phyloP scores from a whole-genome alignment of 2,329 filamentous ascomycete genomes.

The Diplodia corticola region DNA sequence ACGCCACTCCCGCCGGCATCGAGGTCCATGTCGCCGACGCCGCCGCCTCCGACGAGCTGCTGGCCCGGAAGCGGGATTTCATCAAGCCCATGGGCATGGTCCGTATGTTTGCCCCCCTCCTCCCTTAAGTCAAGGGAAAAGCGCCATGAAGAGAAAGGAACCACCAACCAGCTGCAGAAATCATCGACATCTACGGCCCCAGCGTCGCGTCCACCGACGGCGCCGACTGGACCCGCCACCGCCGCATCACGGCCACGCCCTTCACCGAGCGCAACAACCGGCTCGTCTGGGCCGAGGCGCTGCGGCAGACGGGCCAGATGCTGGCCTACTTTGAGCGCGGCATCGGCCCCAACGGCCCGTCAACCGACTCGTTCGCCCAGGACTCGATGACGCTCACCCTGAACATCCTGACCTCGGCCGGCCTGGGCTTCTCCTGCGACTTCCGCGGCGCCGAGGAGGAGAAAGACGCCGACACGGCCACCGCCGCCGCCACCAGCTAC shows the following conservation, averaged over 20 bases:
- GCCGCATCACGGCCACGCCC: constrained; percentile 29
- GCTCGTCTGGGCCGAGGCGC: constrained; percentile 30
- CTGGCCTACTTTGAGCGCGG: constrained; percentile 24
- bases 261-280: constrained; percentile 34
- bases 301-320: constrained; percentile 28
- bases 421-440: constrained; percentile 35
- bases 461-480: background rate
- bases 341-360: background rate
- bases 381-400: constrained; percentile 40
- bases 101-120: background rate
- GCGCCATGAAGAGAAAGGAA: background rate
- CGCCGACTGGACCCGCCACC: constrained; percentile 32
- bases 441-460: constrained; percentile 21
- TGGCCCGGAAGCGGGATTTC: constrained; percentile 20
- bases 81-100: constrained; percentile 16
- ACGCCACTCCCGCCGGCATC: constrained; percentile 25
- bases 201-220: constrained; percentile 17
- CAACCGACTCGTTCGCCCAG: constrained; percentile 22
- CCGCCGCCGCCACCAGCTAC: constrained; percentile 27
- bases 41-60: constrained; percentile 24
- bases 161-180: background rate
- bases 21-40: constrained; percentile 26
- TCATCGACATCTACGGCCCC: constrained; percentile 15
- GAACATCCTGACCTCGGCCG: constrained; percentile 42
- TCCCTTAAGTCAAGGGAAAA: background rate